Evolutionary conservation across 495 filamentous ascomycete species (phyloP).

Genomic region (Hypoxylon trugodes): DNA sequence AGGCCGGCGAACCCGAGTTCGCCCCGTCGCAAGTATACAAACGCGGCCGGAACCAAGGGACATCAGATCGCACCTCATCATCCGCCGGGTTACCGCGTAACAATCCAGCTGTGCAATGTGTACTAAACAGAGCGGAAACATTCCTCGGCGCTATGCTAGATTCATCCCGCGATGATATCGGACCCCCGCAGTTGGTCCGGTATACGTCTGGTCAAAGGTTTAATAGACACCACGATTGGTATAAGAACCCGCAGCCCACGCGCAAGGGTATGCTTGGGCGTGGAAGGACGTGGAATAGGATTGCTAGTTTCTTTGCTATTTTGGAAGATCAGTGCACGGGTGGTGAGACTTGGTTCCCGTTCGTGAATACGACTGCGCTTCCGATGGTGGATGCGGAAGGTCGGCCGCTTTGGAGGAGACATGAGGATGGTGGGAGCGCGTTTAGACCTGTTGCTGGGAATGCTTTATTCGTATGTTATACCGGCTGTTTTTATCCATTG

Average conservation of each 20-base stretch:
- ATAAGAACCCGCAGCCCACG: conserved; percentile 44
- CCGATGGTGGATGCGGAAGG: conserved; percentile 6
- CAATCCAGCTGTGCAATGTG: conserved; percentile 52
- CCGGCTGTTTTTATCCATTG: background rate
- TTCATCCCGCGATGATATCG: conserved; percentile 56
- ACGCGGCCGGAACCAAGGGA: conserved; percentile 45
- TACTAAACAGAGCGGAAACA: conserved; percentile 47
- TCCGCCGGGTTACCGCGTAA: conserved; percentile 55
- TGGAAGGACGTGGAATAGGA: conserved; percentile 50
- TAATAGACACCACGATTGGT: conserved; percentile 61
- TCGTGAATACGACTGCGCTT: conserved; percentile 43
- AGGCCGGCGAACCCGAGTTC: conserved; percentile 50
- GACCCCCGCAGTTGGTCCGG: conserved; percentile 58
- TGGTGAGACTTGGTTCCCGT: conserved; percentile 59
- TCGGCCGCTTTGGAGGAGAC: conserved; percentile 50
- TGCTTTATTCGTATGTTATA: conserved; percentile 52
- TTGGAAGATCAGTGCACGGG: conserved; percentile 53
- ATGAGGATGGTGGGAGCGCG: conserved; percentile 59
- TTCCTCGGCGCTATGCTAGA: conserved; percentile 58
- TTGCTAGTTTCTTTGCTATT: conserved; percentile 60
- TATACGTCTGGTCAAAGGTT: conserved; percentile 56
- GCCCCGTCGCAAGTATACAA: conserved; percentile 53
- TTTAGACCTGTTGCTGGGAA: conserved; percentile 61
- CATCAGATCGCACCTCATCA: conserved; percentile 52
- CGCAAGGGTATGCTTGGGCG: conserved; percentile 36